phyloP scores from a whole-genome alignment of 805 yeast species.

The Lachancea dasiensis region DNA sequence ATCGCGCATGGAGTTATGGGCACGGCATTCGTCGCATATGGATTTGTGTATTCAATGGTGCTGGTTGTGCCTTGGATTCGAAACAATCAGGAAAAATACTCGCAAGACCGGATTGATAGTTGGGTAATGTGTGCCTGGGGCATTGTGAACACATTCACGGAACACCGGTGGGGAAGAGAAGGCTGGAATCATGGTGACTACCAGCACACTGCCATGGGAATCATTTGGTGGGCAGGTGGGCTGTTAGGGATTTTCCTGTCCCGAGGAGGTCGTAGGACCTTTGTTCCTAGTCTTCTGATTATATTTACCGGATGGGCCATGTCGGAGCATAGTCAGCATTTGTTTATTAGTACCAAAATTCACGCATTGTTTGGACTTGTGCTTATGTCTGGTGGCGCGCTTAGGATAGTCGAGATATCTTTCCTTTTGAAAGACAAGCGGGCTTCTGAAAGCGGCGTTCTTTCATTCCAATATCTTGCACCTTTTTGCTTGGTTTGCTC shows the following conservation, averaged over 20 bases:
- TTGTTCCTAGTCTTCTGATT: constrained; percentile 74
- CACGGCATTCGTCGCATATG: constrained; percentile 74
- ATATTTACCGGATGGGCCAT: constrained; percentile 91
- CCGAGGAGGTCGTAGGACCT: constrained; percentile 59
- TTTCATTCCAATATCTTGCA: constrained; percentile 80
- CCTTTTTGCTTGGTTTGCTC: constrained; percentile 72
- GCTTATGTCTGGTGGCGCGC: constrained; percentile 70
- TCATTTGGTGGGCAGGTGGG: constrained; percentile 95
- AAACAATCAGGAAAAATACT: constrained; percentile 41
- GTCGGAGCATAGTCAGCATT: constrained; percentile 80
- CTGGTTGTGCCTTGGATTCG: constrained; percentile 73
- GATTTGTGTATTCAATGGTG: constrained; percentile 60
- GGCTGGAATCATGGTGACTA: constrained; percentile 90
- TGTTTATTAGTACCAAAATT: constrained; percentile 75
- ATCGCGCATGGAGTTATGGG: constrained; percentile 98
- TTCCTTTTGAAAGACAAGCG: constrained; percentile 66
- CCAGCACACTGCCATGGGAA: constrained; percentile 95
- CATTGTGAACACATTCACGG: constrained; percentile 89
- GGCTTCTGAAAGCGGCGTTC: constrained; percentile 42
- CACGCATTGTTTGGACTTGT: constrained; percentile 82
- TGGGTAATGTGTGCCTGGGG: constrained; percentile 84
- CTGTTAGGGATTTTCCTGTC: constrained; percentile 75
- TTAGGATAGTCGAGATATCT: constrained; percentile 73
- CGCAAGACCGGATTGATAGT: constrained; percentile 86
- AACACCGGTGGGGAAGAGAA: constrained; percentile 89